Evolutionary conservation across 495 filamentous ascomycete genomes (phyloP).

Genomic region (Pseudotulostoma volvatum): DNA sequence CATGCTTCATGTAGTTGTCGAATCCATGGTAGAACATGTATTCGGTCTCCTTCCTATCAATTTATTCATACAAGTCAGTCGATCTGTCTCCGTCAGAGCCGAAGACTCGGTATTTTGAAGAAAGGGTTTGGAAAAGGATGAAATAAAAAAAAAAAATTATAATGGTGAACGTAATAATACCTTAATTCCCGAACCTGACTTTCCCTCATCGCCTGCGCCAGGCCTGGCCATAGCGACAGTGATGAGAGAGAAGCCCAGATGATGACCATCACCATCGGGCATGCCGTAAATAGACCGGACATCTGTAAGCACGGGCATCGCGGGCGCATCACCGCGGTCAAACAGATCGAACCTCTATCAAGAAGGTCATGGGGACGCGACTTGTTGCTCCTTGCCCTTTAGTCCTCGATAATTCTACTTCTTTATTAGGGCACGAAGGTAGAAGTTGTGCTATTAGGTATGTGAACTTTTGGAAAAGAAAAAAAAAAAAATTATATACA

Average conservation of each 20-base stretch:
- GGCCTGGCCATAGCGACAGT: constrained; percentile 24
- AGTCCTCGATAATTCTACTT: too few species aligned
- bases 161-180: constrained; percentile 10
- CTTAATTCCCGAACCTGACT: constrained; percentile 26
- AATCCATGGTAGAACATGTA: constrained; percentile 96
- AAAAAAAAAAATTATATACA: not conserved
- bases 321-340: constrained; percentile 29
- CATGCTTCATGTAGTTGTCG: constrained; percentile 83
- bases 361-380: constrained; percentile 16
- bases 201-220: constrained; percentile 26
- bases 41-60: constrained; percentile 53
- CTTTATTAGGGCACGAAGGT: too few species aligned
- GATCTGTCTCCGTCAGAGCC: not conserved
- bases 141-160: too few species aligned
- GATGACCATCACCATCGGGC: too few species aligned
- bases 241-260: constrained; percentile 23
- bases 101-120: not conserved
- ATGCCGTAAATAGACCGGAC: constrained; percentile 19
- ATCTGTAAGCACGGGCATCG: constrained; percentile 28
- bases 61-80: not conserved
- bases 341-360: too few species aligned
- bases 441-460: too few species aligned
- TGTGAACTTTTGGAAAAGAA: too few species aligned
- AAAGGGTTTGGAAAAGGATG: too few species aligned
- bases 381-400: too few species aligned